Base-by-base conservation (phyloP, 2,329 filamentous ascomycete species). In the Microsporum canis region DNA sequence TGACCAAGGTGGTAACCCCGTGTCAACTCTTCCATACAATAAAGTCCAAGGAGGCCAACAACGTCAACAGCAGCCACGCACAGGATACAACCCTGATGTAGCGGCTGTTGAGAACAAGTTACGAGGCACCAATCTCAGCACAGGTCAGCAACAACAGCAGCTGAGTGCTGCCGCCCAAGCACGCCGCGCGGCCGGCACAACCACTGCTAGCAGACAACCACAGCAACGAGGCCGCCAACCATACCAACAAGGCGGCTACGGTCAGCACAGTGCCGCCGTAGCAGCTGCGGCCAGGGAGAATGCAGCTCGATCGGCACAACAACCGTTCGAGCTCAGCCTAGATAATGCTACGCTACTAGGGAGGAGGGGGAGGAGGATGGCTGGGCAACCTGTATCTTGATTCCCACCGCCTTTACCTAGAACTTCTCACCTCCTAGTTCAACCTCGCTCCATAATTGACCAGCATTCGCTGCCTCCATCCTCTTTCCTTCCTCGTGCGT, bases 281-380 rank as follows among this genome's bases (percentile, higher is more conserved):
- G 89, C 91, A 0, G 87, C 88, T 0, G 91, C 91, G 0, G 91
- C 90, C 2, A 87, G 88, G 68, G 85, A 89, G 69, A 89, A 90
- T 70, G 89, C 94, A 45, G 84, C 86, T 51, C 79, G 83, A 36
- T 82, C 84, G 64, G 84, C 88, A 67, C 88, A 87, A 73, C 91
- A 89, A 36, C 85, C 88, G 0, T 99, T 99, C 67, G 94, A 99
- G 75, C 82, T 99, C 55, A 96, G 85, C 70, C 78, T 99, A 41
- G 90, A 95, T 66, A 94, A 94, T 61, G 89, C 94, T 0, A 97
- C 91, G 1, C 76, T 99, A 58, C 78, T 99, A 3, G 91, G 91
- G 36, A 84, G 91, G 67, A 77, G 84, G 65, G 78, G 78, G 36
- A 61, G 62, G 51, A 58, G 62, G 29, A 29, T 64, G 57, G 60